phyloP scores from a whole-genome alignment of 768 basidiomycete species.

The Pleurotus tuoliensis region DNA sequence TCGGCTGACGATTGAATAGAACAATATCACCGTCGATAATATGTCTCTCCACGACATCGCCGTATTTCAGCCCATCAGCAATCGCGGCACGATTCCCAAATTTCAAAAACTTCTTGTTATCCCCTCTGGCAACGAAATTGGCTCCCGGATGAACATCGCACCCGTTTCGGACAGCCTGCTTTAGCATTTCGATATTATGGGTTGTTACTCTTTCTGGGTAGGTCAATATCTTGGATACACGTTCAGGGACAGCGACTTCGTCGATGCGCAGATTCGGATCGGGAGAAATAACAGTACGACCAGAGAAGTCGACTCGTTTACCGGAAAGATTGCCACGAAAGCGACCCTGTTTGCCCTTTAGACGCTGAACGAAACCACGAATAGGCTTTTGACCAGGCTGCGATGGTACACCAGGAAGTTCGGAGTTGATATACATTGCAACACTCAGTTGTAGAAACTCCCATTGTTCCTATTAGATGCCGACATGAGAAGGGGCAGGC shows the following conservation, averaged over 20 bases:
- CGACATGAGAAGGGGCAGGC: neutral
- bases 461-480: constrained; percentile 83
- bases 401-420: constrained; percentile 87
- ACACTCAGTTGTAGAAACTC: constrained; percentile 93
- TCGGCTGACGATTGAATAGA: constrained; percentile 97
- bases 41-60: constrained; percentile 94
- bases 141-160: constrained; percentile 92
- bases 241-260: constrained; percentile 95
- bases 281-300: constrained; percentile 96
- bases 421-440: constrained; percentile 98
- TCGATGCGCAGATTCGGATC: constrained; percentile 99
- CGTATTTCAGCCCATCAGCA: constrained; percentile 78
- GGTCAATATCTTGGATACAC: constrained; percentile 91
- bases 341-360: constrained; percentile 98
- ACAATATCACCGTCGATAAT: constrained; percentile 94
- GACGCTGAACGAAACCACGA: constrained; percentile 93
- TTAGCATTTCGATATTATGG: constrained; percentile 80
- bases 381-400: constrained; percentile 91
- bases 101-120: constrained; percentile 85
- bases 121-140: constrained; percentile 84
- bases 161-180: constrained; percentile 81
- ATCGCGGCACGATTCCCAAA: constrained; percentile 80
- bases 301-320: constrained; percentile 98
- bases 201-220: constrained; percentile 94
- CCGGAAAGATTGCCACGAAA: constrained; percentile 98